Evolutionary conservation across 1,139 yeast species (phyloP).

Genomic region (Pichia inconspicua): DNA sequence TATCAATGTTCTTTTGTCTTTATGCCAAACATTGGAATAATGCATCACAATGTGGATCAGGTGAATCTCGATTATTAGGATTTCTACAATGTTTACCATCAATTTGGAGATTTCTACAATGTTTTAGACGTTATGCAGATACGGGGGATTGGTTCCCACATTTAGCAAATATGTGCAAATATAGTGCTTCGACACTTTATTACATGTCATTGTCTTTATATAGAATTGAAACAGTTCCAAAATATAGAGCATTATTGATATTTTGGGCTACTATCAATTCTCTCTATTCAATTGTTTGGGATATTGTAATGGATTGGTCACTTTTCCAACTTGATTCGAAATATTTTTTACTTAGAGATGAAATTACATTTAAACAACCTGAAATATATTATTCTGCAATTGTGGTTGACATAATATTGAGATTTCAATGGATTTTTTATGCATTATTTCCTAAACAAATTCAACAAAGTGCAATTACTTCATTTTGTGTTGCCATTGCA

Average conservation of each 20-base stretch:
- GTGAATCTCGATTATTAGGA: constrained; percentile 70
- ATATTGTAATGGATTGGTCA: constrained; percentile 93
- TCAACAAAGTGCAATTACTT: constrained; percentile 86
- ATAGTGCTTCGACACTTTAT: constrained; percentile 56
- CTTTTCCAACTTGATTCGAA: constrained; percentile 59
- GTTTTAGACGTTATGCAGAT: constrained; percentile 84
- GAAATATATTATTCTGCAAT: constrained; percentile 68
- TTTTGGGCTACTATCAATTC: constrained; percentile 71
- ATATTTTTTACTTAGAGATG: constrained; percentile 58
- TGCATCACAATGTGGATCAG: constrained; percentile 63
- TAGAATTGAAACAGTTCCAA: constrained; percentile 47
- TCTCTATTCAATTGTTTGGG: constrained; percentile 70
- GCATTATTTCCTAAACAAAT: constrained; percentile 62
- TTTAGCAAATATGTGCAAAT: constrained; percentile 82
- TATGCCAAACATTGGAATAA: constrained; percentile 66
- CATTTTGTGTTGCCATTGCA: constrained; percentile 74
- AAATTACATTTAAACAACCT: constrained; percentile 54
- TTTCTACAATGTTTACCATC: constrained; percentile 79
- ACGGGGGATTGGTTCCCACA: constrained; percentile 97
- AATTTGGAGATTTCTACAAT: constrained; percentile 85
- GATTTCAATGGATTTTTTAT: constrained; percentile 91
- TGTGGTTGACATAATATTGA: constrained; percentile 58
- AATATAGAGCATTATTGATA: constrained; percentile 54
- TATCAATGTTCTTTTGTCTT: constrained; percentile 78
- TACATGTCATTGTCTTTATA: constrained; percentile 73